These are phyloP conservation scores for Cladophialophora bantiana DNA, from an alignment of 2,329 filamentous ascomycete genomes.

Conservation along the genomic window DNA sequence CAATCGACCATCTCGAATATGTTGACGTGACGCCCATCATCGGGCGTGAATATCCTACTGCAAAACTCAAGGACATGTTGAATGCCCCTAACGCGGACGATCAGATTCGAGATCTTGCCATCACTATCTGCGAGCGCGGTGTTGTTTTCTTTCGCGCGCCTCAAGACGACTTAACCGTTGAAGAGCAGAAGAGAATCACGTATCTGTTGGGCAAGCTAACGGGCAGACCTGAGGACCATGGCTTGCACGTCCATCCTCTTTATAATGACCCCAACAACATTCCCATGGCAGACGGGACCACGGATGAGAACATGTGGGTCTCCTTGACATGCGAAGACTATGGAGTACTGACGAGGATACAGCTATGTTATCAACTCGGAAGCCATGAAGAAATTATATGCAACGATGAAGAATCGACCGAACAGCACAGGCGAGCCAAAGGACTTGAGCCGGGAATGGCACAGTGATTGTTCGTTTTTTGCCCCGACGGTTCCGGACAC, in stretches of 20 bases:
- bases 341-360: conserved; percentile 5
- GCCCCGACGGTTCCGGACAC: neutral
- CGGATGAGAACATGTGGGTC: conserved; percentile 35
- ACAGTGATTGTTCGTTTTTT: conserved; percentile 30
- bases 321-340: no score
- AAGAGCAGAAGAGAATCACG: conserved; percentile 55
- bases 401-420: conserved; percentile 49
- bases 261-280: conserved; percentile 36
- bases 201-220: conserved; percentile 54
- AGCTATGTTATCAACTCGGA: conserved; percentile 66
- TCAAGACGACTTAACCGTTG: conserved; percentile 52
- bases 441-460: conserved; percentile 34
- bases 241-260: conserved; percentile 63
- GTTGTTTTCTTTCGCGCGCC: conserved; percentile 72
- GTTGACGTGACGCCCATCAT: conserved; percentile 50
- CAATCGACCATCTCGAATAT: conserved; percentile 34
- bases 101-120: conserved; percentile 69
- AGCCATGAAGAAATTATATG: conserved; percentile 59
- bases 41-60: conserved; percentile 50
- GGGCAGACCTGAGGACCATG: conserved; percentile 57
- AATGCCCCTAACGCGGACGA: conserved; percentile 68
- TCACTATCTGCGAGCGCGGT: conserved; percentile 60
- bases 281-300: conserved; percentile 36
- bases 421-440: conserved; percentile 26
- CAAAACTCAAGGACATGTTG: conserved; percentile 62